A percentile compares a stretch with the other conserved stretches of the same genome.
Conservation (phyloP, 2,329 filamentous ascomycete genomes). For the Calonectria hawksworthii region DNA sequence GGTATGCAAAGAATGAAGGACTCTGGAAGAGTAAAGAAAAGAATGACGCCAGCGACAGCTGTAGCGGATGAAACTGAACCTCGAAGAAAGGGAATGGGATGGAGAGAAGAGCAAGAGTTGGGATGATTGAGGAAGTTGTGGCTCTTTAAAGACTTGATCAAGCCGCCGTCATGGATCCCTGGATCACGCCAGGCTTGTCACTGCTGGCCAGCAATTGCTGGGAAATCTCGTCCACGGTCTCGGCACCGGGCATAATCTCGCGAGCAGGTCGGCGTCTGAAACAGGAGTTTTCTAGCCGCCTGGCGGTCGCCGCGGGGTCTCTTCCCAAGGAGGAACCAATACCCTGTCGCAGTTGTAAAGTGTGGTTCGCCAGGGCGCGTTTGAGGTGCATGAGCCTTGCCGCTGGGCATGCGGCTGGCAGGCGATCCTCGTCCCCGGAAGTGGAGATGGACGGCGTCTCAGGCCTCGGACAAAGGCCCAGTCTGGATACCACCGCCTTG, state of each 20-base stretch:
- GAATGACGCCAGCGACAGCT: slow-evolving; percentile 48
- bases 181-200: not conserved
- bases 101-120: slow-evolving; percentile 12
- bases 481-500: slow-evolving; percentile 24
- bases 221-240: slow-evolving; percentile 31
- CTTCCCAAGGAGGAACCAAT: slow-evolving; percentile 4
- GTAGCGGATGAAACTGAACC: slow-evolving; percentile 36
- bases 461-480: slow-evolving; percentile 33
- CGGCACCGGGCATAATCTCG: slow-evolving; percentile 25
- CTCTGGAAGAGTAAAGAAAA: slow-evolving; percentile 43
- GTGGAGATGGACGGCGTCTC: slow-evolving; percentile 38
- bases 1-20: slow-evolving; percentile 46
- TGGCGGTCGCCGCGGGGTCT: slow-evolving; percentile 20
- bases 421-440: slow-evolving; percentile 27
- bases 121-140: not conserved
- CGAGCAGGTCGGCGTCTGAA: slow-evolving; percentile 36
- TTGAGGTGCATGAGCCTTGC: slow-evolving; percentile 3
- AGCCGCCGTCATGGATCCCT: not conserved
- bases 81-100: slow-evolving; percentile 45
- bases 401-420: slow-evolving; percentile 19
- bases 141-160: slow-evolving; percentile 21
- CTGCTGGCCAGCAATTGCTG: slow-evolving; percentile 38
- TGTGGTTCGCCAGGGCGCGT: not conserved
- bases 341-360: not conserved
- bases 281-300: slow-evolving; percentile 35